These are phyloP conservation scores for Amanita exitialis DNA, from an alignment of 768 basidiomycete genomes.

Conservation along the genomic window DNA sequence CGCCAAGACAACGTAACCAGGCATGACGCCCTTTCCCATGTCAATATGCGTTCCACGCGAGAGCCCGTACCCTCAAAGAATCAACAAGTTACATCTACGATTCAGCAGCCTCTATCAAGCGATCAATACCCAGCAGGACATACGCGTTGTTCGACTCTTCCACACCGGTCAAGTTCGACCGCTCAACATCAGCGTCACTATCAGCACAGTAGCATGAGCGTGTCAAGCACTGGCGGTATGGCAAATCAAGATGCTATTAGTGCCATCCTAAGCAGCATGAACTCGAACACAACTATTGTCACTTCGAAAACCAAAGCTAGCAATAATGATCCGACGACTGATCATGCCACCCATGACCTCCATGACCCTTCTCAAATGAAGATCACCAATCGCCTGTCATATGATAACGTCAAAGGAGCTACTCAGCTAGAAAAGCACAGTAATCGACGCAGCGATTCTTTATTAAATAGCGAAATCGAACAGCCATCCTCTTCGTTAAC, in stretches of 20 bases:
- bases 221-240: constrained; percentile 13
- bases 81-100: not conserved
- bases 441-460: not conserved
- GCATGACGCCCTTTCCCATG: constrained; percentile 15
- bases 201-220: constrained; percentile 40
- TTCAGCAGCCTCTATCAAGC: constrained; percentile 13
- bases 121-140: constrained; percentile 25
- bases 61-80: constrained; percentile 8
- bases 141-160: constrained; percentile 35
- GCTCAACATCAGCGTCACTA: constrained; percentile 28
- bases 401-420: constrained; percentile 3
- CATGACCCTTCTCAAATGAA: not conserved
- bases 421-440: constrained; percentile 3
- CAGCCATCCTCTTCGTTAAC: constrained; percentile 43
- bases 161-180: constrained; percentile 23
- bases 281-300: not conserved
- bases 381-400: constrained; percentile 1
- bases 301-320: constrained; percentile 5
- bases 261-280: constrained; percentile 3
- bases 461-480: constrained; percentile 17
- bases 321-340: constrained; percentile 4
- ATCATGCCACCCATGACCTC: constrained; percentile 1
- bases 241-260: constrained; percentile 6
- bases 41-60: constrained; percentile 18
- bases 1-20: not conserved